Evolutionary conservation across 2,329 filamentous ascomycete genomes (phyloP), one percentile per base, ranked within the genome.

Genomic region (Dactylellina drechsleri): DNA sequence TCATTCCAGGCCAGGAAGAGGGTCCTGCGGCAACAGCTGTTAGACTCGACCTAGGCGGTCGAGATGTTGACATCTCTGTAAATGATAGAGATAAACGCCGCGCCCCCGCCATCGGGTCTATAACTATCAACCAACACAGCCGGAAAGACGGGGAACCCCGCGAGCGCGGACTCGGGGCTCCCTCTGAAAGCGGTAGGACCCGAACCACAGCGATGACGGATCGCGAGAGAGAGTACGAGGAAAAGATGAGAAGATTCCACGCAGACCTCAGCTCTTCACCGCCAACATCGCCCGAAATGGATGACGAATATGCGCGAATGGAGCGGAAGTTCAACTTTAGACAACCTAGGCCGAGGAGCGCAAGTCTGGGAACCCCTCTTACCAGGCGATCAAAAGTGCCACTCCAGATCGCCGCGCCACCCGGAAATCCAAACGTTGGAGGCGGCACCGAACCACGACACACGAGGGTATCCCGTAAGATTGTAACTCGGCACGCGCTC

Each of bases 401-500:
- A 12, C 49, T 76, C 57, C 72, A 70, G 43, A 76, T 76, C 18
- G 65, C 65, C 18, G 31, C 31, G 10, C 59, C 72, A 15, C 52
- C 72, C 8, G 43, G 62, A 6, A 61, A 26, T 23, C 58, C 40
- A 12, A 59, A 31, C 23, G 56, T 52, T 0, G 47, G 31, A 7
- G 66, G 71, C 23, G 67, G 68, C 1, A 49, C 18, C n/a, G 72
- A 76, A 43, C 57, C 58, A 4, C 52, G 66, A 36, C 72, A 76
- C 50, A 98, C 94, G 0, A 93, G 97, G 82, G 92, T 98, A 78
- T 96, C 93, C 53, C 96, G 96, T 82, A 93, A 96, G 78, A 83
- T 97, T 47, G 92, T 98, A 8, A 85, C 90, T 71, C 89, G 90
- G 59, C 92, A 97, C 81, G 94, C 94, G 18, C 91, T 97, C 77